Percentiles rank a stretch among this genome's conserved stretches.
These are phyloP conservation scores for Crepidotus variabilis DNA, from an alignment of 768 basidiomycete species.

Conservation along the genomic window DNA sequence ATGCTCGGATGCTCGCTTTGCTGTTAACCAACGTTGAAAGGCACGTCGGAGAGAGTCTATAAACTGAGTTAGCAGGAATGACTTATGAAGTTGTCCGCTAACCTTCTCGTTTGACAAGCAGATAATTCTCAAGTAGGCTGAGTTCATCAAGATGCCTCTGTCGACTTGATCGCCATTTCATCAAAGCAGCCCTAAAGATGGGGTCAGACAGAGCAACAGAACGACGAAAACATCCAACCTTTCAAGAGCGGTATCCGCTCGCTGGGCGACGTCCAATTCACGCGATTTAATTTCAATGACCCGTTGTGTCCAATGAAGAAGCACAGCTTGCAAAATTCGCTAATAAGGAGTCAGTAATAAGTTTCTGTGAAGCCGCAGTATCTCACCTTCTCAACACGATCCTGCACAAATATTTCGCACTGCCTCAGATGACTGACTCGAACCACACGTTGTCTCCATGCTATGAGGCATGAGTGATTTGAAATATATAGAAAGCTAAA, in stretches of 20 bases:
- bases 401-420: conserved; percentile 39
- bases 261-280: conserved; percentile 61
- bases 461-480: not conserved
- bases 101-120: conserved; percentile 80
- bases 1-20: conserved; percentile 57
- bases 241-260: conserved; percentile 27
- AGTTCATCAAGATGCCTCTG: conserved; percentile 65
- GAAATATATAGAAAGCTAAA: not conserved
- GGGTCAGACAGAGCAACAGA: not conserved
- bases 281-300: conserved; percentile 72
- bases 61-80: conserved; percentile 2
- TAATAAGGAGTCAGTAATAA: conserved; percentile 19
- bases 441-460: conserved; percentile 41
- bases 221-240: conserved; percentile 20
- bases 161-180: conserved; percentile 65
- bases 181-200: conserved; percentile 47
- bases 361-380: not conserved
- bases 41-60: conserved; percentile 64
- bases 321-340: conserved; percentile 46
- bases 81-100: conserved; percentile 7
- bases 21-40: conserved; percentile 68
- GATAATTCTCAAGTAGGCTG: conserved; percentile 81
- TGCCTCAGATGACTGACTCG: conserved; percentile 35
- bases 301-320: conserved; percentile 66
- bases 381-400: conserved; percentile 34